phyloP scores from a whole-genome alignment of 2,329 filamentous ascomycete species.

The Raffaelea albimanens region DNA sequence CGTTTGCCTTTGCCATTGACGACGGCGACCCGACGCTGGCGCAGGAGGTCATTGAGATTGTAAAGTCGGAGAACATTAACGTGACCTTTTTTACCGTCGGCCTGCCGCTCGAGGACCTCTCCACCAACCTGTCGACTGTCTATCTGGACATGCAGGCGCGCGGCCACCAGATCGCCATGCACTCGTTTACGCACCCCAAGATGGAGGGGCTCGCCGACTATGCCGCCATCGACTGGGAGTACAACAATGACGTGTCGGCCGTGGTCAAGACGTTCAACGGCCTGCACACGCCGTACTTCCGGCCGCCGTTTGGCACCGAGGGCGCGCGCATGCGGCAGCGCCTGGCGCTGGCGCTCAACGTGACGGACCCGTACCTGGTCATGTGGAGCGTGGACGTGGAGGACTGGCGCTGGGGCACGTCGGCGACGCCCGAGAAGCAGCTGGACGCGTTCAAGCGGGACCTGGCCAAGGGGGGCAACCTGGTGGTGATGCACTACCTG shows the following conservation, averaged over 20 bases:
- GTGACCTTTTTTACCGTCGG: constrained; percentile 67
- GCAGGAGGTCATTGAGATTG: constrained; percentile 49
- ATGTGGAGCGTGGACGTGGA: constrained; percentile 64
- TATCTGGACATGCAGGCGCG: constrained; percentile 53
- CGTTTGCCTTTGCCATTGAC: constrained; percentile 64
- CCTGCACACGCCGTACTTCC: constrained; percentile 44
- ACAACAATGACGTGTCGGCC: constrained; percentile 44
- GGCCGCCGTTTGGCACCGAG: constrained; percentile 59
- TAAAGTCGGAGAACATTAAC: constrained; percentile 51
- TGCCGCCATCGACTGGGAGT: constrained; percentile 51
- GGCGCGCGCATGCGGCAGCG: constrained; percentile 57
- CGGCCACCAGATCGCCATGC: constrained; percentile 60
- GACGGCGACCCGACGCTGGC: constrained; percentile 54
- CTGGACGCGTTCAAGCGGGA: constrained; percentile 56
- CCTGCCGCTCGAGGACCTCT: constrained; percentile 45
- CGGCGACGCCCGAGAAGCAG: constrained; percentile 55
- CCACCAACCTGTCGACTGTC: constrained; percentile 52
- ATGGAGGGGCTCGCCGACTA: constrained; percentile 47
- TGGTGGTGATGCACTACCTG: constrained; percentile 63
- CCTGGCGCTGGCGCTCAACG: constrained; percentile 40
- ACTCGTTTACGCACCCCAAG: constrained; percentile 61
- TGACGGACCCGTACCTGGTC: constrained; percentile 47
- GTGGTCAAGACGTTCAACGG: constrained; percentile 29
- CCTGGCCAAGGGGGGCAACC: constrained; percentile 49
- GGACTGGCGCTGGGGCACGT: constrained; percentile 60